Base-by-base conservation (phyloP, 2,329 filamentous ascomycete genomes). In the Immersiporthe knoxdaviesiana region DNA sequence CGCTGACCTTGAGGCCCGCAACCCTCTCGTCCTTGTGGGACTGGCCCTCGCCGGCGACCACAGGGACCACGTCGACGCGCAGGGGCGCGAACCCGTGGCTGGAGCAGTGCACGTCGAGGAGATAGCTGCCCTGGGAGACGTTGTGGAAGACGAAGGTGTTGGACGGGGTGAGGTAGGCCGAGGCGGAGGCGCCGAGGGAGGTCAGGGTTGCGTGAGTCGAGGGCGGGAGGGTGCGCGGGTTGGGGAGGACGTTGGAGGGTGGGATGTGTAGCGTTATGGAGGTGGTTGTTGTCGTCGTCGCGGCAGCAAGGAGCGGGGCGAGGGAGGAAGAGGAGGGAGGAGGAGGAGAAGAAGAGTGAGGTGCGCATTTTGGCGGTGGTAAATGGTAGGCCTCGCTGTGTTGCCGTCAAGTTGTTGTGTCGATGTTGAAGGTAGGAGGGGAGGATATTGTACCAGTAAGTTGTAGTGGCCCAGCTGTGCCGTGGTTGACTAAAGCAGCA, bases 121-220 rank as follows among this genome's bases (percentile, higher is more conserved):
- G 87, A 78, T 97, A 97, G 69, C 90, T 92, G 0, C 90, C 91
- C 0, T 85, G 78, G 6, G 87, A 85, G 65, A 97, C 84, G 74
- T 94, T 90, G 73, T 80, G 81, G 83, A 97, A 97, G 72, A 88
- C 84, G 76, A 97, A 93, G 32, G 88, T 89, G 78, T 92, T 92
- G 74, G 84, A 80, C 54, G 85, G 82, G 16, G 90, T 89, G 12
- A 97, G 82, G 12, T 90, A 90, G 16, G 92, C 89, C 35, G 85
- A 74, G 75, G 77, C 74, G 71, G 77, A 73, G 41, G 71, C 72
- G 70, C 79, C 76, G 14, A 83, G 80, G 24, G 84, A 75, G 27
- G 81, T 80, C 63, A 88, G 84, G 62, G 87, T 89, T 50, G 89
- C 90, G 77, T 91, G 90, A 64, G 91, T 91, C 70, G 86, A 87